Conservation (phyloP, 495 filamentous ascomycete genomes). For the Podospora australis region DNA sequence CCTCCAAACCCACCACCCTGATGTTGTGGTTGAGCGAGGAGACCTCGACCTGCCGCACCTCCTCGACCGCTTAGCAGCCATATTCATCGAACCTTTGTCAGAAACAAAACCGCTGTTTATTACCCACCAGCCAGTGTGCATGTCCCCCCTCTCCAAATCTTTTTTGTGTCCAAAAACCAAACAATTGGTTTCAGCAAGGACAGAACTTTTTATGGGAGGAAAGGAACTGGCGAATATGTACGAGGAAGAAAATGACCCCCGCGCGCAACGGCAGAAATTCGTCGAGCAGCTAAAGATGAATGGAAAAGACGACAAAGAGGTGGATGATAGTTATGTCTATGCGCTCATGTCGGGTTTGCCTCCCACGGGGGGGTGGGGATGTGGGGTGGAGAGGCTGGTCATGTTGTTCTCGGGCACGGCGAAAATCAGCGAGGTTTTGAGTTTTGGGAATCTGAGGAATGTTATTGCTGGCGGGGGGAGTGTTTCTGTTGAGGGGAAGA, state of each 20-base stretch:
- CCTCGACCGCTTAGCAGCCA: constrained; percentile 72
- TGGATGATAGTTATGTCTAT: constrained; percentile 81
- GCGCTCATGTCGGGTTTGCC: constrained; percentile 84
- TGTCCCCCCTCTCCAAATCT: constrained; percentile 88
- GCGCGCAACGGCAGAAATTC: constrained; percentile 81
- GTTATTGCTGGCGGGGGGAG: constrained; percentile 33
- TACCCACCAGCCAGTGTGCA: constrained; percentile 81
- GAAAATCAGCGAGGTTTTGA: constrained; percentile 74
- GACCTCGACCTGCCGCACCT: constrained; percentile 66
- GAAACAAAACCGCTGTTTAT: constrained; percentile 76
- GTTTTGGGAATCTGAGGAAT: constrained; percentile 80
- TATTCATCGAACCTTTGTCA: constrained; percentile 65
- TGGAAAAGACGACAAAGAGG: constrained; percentile 7
- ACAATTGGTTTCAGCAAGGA: constrained; percentile 68
- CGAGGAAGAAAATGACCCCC: constrained; percentile 95
- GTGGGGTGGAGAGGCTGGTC: constrained; percentile 78
- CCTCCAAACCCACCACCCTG: constrained; percentile 44
- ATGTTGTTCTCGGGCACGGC: constrained; percentile 78
- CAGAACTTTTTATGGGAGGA: constrained; percentile 78
- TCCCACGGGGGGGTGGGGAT: constrained; percentile 93
- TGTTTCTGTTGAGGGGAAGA: neutral
- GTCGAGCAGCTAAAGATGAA: constrained; percentile 35
- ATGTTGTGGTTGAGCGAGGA: constrained; percentile 40
- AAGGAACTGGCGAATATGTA: constrained; percentile 89
- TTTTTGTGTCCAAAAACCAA: constrained; percentile 54